Evolutionary conservation across 1,284 basidiomycete species (phyloP), one percentile per base, ranked within the genome.

Genomic region (Leucoagaricus sp.): DNA sequence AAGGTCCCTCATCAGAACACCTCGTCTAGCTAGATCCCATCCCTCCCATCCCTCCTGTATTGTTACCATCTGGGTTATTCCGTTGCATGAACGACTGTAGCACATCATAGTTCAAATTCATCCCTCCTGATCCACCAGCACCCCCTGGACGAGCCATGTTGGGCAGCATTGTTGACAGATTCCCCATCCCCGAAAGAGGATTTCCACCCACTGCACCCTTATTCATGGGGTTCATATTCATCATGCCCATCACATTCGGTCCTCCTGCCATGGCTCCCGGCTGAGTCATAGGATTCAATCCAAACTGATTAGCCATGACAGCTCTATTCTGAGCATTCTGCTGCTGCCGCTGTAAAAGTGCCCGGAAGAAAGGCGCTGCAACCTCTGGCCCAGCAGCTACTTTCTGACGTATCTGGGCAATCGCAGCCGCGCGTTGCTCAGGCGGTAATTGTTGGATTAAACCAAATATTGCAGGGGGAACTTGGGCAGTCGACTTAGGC

Each of bases 71-170:
- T n/a, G 74, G 72, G 28, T 66, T 69, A 63, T 69, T 83, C 29
- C 84, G 72, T 58, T 82, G 81, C 75, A 85, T 78, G 63, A 87
- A 85, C 21, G 83, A 83, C 67, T 85, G 84, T 66, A 86, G 53
- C 75, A 86, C 81, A 65, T 85, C 83, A 45, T 69, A 69, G 61
- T 75, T 82, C 53, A 84, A 68, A 45, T 68, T 44, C 55, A 57
- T 57, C 12, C 33, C 68, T 38, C 67, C 53, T 44, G 63, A 58
- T 17, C 68, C 53, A 2, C 64, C 21, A n/a, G 13, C 49, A 26
- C 29, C 17, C 4, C 19, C 23, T 12, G 48, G 4, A 29, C 54
- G 54, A 21, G 31, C 15, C 47, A 49, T 45, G 28, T 57, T 57
- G 17, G 55, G 17, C n/a, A 51, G 41, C 49, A 57, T 51, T 10